Conservation (phyloP, 2,329 filamentous ascomycete species). For the Aspergillus fijiensis region DNA sequence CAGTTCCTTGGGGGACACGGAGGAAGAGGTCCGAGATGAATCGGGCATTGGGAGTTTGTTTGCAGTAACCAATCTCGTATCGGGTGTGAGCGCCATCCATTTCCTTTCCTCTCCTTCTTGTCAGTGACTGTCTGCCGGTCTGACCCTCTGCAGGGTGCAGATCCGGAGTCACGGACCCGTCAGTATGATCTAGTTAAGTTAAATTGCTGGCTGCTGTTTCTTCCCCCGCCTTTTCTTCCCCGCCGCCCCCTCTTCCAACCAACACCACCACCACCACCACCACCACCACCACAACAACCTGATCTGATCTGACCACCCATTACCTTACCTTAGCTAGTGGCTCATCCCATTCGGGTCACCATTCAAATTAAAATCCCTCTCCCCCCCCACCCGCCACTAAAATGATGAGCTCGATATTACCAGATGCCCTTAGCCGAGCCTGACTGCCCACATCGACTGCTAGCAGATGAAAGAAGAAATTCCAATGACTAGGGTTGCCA, state of each 20-base stretch:
- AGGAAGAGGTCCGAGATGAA: neutral
- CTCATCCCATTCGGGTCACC: no score
- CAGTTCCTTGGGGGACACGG: neutral
- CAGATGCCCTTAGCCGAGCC: no score
- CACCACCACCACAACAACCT: neutral
- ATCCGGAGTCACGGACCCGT: constrained; percentile 13
- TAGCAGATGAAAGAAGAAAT: no score
- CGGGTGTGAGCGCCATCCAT: neutral
- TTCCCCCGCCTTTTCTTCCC: constrained; percentile 10
- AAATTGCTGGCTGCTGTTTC: neutral
- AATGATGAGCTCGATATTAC: neutral
- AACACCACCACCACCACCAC: no score
- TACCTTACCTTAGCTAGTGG: no score
- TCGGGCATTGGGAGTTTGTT: neutral
- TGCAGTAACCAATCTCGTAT: neutral
- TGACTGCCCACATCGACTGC: no score
- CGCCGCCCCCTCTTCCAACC: neutral
- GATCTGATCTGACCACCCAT: neutral
- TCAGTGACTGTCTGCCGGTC: no score
- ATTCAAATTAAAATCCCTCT: no score
- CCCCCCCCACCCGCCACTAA: neutral
- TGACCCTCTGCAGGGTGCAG: neutral
- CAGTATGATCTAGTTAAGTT: neutral
- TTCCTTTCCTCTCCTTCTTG: no score
- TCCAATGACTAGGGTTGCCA: no score